Evolutionary conservation across 2,329 filamentous ascomycete species (phyloP).

Genomic region (Penicillium sp.): DNA sequence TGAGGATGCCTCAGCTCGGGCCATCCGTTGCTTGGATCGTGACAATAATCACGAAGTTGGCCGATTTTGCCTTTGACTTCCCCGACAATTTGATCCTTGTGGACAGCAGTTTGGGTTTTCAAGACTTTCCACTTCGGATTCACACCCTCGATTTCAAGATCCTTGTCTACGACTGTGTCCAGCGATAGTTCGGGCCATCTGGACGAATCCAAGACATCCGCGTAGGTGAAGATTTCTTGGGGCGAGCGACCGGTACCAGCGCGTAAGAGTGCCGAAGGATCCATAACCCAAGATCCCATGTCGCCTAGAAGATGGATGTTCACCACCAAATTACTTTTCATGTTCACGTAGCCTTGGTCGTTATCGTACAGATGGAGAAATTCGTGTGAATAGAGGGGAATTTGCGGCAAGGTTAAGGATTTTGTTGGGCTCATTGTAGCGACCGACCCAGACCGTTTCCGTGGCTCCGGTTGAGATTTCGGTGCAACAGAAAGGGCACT

Average conservation of each 20-base stretch:
- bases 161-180: constrained; percentile 50
- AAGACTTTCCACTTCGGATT: constrained; percentile 65
- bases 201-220: constrained; percentile 54
- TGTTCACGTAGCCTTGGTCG: constrained; percentile 53
- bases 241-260: constrained; percentile 61
- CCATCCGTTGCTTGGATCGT: constrained; percentile 64
- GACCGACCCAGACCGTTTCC: constrained; percentile 59
- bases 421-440: constrained; percentile 72
- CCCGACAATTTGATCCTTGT: constrained; percentile 55
- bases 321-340: constrained; percentile 71
- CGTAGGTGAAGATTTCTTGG: constrained; percentile 67
- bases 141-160: constrained; percentile 49
- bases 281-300: constrained; percentile 73
- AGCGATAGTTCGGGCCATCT: constrained; percentile 51
- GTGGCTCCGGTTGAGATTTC: constrained; percentile 58
- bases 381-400: constrained; percentile 66
- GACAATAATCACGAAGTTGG: constrained; percentile 68
- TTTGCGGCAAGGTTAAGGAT: constrained; percentile 50
- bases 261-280: constrained; percentile 63
- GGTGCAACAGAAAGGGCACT: constrained; percentile 64
- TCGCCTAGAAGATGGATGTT: constrained; percentile 71
- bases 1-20: constrained; percentile 55
- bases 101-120: constrained; percentile 50
- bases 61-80: constrained; percentile 77
- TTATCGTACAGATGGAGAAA: constrained; percentile 73